phyloP scores from a whole-genome alignment of 108 stramenopile species.

The Pinguiococcus pyrenoidosus region DNA sequence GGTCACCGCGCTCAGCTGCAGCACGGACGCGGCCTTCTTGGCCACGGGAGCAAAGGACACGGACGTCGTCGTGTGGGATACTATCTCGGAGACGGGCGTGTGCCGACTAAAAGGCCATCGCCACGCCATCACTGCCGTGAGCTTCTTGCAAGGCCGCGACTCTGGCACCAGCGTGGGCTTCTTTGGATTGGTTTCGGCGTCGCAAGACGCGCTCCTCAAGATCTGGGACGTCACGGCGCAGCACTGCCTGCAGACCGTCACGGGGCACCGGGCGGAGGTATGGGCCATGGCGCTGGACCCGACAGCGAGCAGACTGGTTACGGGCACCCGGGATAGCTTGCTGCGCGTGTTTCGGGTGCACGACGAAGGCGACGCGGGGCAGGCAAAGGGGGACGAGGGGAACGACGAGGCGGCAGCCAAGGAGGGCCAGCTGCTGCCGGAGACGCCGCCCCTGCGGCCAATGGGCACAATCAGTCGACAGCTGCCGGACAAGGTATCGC shows the following conservation, averaged over 20 bases:
- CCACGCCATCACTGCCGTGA: slow-evolving; percentile 71
- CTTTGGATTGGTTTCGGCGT: slow-evolving; percentile 54
- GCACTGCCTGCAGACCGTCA: slow-evolving; percentile 88
- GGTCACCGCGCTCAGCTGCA: slow-evolving; percentile 14
- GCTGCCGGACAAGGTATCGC: too few species aligned
- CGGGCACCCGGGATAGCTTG: slow-evolving; percentile 72
- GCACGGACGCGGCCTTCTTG: slow-evolving; percentile 50
- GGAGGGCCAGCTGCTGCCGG: too few species aligned
- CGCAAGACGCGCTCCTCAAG: slow-evolving; percentile 89
- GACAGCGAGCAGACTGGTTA: slow-evolving; percentile 53
- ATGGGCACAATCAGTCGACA: too few species aligned
- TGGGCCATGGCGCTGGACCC: slow-evolving; percentile 23
- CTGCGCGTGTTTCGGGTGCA: slow-evolving; percentile 64
- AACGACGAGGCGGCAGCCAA: too few species aligned
- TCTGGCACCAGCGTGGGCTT: neutral
- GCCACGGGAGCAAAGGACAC: slow-evolving; percentile 53
- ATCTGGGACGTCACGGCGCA: slow-evolving; percentile 84
- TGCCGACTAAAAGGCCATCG: slow-evolving; percentile 76
- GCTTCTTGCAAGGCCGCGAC: slow-evolving; percentile 49
- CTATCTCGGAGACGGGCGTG: slow-evolving; percentile 75
- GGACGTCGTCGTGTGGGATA: slow-evolving; percentile 81
- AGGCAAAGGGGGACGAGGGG: neutral
- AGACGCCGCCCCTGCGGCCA: too few species aligned
- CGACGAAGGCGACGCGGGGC: slow-evolving; percentile 1
- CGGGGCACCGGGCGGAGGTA: slow-evolving; percentile 65